Conservation (phyloP, 2,329 filamentous ascomycete species). For the Pseudocercospora cruenta region DNA sequence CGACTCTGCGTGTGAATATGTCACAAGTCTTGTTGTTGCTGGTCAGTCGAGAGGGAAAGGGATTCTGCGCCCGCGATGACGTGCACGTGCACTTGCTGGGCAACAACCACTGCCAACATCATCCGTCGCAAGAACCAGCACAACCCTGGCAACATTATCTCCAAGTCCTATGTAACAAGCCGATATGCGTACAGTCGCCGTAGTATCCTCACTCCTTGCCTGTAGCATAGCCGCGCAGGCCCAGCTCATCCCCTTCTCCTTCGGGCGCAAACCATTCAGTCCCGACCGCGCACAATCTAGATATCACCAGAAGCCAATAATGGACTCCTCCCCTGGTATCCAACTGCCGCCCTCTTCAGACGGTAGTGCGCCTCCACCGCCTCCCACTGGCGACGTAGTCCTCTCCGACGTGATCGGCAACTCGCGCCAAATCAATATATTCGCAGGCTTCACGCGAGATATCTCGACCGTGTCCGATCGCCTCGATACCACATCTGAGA, state of each 20-base stretch:
- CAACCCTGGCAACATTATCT: background rate
- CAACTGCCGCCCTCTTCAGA: slow-evolving; percentile 29
- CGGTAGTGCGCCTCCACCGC: slow-evolving; percentile 13
- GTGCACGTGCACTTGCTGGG: slow-evolving; percentile 6
- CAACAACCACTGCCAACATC: slow-evolving; percentile 6
- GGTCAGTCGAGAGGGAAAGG: background rate
- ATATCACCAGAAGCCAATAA: slow-evolving; percentile 29
- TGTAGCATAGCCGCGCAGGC: slow-evolving; percentile 17
- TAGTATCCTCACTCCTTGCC: slow-evolving; percentile 22
- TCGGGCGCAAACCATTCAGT: slow-evolving; percentile 7
- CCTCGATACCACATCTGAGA: slow-evolving; percentile 66
- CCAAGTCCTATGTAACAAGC: background rate
- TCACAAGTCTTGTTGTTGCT: too few relatives aligned
- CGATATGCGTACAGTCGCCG: slow-evolving; percentile 6
- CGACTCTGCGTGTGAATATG: too few relatives aligned
- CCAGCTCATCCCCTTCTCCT: slow-evolving; percentile 6
- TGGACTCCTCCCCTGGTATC: slow-evolving; percentile 29
- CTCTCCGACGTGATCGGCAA: slow-evolving; percentile 84
- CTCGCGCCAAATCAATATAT: slow-evolving; percentile 78
- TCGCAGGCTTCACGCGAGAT: slow-evolving; percentile 78
- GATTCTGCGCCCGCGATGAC: slow-evolving; percentile 1
- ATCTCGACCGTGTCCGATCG: slow-evolving; percentile 69
- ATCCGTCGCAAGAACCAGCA: slow-evolving; percentile 2
- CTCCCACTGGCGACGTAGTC: slow-evolving; percentile 55
- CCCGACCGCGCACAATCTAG: background rate